Evolutionary conservation across 306 rosid genomes (phyloP), one percentile per base, ranked within the genome.

Genomic region (Datisca glomerata): DNA sequence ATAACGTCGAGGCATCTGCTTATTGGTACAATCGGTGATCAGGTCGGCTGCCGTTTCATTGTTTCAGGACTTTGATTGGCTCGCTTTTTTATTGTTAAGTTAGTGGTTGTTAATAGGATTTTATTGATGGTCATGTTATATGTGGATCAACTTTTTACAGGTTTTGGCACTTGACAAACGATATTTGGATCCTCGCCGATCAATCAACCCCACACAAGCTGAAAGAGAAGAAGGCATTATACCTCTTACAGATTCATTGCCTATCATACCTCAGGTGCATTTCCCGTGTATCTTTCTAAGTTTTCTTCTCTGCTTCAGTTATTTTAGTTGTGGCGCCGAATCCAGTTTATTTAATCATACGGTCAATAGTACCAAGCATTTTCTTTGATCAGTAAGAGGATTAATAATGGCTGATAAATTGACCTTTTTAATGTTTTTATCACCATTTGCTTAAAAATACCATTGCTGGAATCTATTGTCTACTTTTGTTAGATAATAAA

Each of bases 91-190:
- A 23, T 43, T 24, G 13, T 24, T 24, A 10, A 12, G 6, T 3
- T 8, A 19, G 9, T 9, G 15, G 18, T 21, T 36, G 20, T 9
- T 33, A 29, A 20, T 13, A 39, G 25, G 38, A 40, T 49, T 46
- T 15, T 32, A 32, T 43, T 46, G 38, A 4, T 32, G 6, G 27
- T 8, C 18, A 3, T 32, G 44, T 47, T 48, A 39, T 62, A 31
- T 55, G 23, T 23, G 40, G 5, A 21, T 16, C 10, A 47, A 35
- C 22, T 18, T 53, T 53, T 24, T 41, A 47, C 59, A 91, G 98
- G 89, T 91, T 61, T 75, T 91, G 79, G 93, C 96, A 17, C 81
- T 91, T 59, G 98, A 91, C 59, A 91, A 89, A 66, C 86, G 94
- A 7, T 80, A 58, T 51, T 50, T 91, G 55, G 98, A 91, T 68